Percentiles rank a stretch among this genome's conserved stretches.
Conservation (phyloP, 1,284 basidiomycete genomes). For the Puccinia novopanici region DNA sequence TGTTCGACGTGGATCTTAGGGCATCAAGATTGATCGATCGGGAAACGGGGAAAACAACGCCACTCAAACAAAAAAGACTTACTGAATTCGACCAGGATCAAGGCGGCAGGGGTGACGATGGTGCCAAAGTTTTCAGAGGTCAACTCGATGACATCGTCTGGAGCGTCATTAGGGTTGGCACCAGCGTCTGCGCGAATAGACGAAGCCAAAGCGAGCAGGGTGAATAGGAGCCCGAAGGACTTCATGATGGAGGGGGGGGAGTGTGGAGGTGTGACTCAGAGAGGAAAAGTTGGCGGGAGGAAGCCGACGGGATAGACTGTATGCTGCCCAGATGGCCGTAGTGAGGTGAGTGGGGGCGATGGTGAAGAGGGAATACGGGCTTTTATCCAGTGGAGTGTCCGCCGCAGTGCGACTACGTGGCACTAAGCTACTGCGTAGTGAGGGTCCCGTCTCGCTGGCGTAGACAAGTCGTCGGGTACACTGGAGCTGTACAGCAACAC, state of each 20-base stretch:
- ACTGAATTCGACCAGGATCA: conserved; percentile 94
- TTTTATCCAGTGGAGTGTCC: too few species aligned
- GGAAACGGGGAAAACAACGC: neutral
- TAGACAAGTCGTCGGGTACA: too few species aligned
- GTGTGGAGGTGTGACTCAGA: neutral
- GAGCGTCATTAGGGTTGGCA: neutral
- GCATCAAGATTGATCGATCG: too few species aligned
- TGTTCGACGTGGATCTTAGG: too few species aligned
- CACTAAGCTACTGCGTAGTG: too few species aligned
- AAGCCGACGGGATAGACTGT: neutral
- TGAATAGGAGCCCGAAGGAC: neutral
- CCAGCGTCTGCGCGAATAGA: conserved; percentile 19
- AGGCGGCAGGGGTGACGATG: conserved; percentile 69
- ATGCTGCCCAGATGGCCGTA: neutral
- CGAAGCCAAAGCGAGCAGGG: conserved; percentile 6
- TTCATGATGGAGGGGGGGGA: neutral
- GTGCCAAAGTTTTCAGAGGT: conserved; percentile 72
- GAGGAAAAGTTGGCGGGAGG: neutral
- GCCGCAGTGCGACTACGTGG: too few species aligned
- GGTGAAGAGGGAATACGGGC: too few species aligned
- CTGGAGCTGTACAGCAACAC: too few species aligned
- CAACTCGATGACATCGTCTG: conserved; percentile 73
- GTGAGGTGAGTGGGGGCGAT: neutral
- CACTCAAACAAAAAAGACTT: conserved; percentile 82
- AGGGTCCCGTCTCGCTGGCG: too few species aligned